These are phyloP conservation scores for Chlorella vulgaris DNA, from an alignment of 139 green algal genomes.

Conservation along the genomic window DNA sequence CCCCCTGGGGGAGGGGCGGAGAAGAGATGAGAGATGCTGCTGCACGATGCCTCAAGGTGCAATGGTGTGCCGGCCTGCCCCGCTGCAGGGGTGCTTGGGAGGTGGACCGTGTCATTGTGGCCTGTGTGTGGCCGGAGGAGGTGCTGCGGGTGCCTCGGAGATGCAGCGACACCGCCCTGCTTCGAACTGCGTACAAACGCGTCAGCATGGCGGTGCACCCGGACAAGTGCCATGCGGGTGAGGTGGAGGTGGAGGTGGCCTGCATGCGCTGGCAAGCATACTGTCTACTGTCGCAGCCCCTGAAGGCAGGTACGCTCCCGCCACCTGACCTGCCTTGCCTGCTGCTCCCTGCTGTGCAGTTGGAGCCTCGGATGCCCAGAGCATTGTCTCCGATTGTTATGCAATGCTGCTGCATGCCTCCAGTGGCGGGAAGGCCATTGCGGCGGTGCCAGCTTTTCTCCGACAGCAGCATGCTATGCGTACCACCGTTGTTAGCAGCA, in stretches of 20 bases:
- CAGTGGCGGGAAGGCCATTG: neutral
- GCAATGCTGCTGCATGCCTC: conserved; percentile 15
- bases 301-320: too few relatives aligned
- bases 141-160: conserved; percentile 36
- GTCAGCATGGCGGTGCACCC: conserved; percentile 36
- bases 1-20: too few relatives aligned
- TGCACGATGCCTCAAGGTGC: too few relatives aligned
- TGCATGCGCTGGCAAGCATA: neutral
- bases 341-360: neutral
- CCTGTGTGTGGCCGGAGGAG: conserved; percentile 34
- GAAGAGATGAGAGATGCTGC: too few relatives aligned
- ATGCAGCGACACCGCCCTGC: neutral
- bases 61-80: neutral
- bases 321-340: too few relatives aligned
- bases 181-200: conserved; percentile 28
- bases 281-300: too few relatives aligned
- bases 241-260: neutral
- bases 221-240: conserved; percentile 31
- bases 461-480: neutral
- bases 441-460: neutral
- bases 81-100: conserved; percentile 18
- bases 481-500: neutral
- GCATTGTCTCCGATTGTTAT: conserved; percentile 26
- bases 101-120: conserved; percentile 39
- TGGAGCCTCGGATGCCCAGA: conserved; percentile 30